A percentile compares a stretch with the other conserved stretches of the same genome.
These are phyloP conservation scores for Ogataea trehalophila DNA, from an alignment of 805 yeast species.

Conservation along the genomic window DNA sequence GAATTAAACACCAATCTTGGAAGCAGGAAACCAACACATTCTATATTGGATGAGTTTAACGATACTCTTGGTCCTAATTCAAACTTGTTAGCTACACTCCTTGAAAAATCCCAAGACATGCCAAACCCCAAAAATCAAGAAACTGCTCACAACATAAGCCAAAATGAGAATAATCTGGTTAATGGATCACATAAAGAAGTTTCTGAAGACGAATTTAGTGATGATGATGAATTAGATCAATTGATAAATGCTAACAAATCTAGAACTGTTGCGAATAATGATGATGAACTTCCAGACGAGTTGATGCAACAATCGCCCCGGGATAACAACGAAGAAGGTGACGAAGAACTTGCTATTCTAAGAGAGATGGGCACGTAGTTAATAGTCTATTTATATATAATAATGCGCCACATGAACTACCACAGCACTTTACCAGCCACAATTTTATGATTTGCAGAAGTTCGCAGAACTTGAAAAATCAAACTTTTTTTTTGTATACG, in stretches of 20 bases:
- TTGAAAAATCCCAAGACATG: too few species aligned
- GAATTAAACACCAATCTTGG: background rate
- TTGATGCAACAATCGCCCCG: conserved; percentile 17
- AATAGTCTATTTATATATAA: conserved; percentile 19
- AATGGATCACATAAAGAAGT: background rate
- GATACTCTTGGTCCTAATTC: background rate
- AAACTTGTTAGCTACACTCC: too few species aligned
- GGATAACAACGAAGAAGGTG: conserved; percentile 30
- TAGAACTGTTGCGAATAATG: conserved; percentile 21
- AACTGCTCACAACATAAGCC: background rate
- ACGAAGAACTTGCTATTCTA: conserved; percentile 41
- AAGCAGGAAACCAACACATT: too few species aligned
- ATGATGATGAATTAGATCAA: conserved; percentile 9
- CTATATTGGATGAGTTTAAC: too few species aligned
- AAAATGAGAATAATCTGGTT: background rate
- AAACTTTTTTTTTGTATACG: too few species aligned
- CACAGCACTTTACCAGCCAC: too few species aligned
- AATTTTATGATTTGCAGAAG: too few species aligned
- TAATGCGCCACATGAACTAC: background rate
- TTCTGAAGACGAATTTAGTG: conserved; percentile 4
- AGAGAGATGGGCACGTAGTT: conserved; percentile 43
- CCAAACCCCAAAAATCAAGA: background rate
- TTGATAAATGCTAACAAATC: background rate
- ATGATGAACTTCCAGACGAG: conserved; percentile 20
- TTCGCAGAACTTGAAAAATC: too few species aligned